Percentiles rank a stretch among this genome's conserved stretches.
phyloP scores from a whole-genome alignment of 257 asterid genomes.

The Penstemon davidsonii region DNA sequence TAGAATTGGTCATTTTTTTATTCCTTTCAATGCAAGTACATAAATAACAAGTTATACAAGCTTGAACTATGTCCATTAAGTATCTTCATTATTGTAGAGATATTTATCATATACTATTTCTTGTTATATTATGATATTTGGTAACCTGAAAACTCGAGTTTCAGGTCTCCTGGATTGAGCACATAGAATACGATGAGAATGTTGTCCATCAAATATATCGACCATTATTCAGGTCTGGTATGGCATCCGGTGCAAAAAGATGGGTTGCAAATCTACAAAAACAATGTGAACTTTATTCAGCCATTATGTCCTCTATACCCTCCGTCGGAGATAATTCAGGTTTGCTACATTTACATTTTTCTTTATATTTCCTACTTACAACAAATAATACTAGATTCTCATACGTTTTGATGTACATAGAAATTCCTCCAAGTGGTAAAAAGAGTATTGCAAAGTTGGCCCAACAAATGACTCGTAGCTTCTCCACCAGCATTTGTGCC shows the following conservation, averaged over 20 bases:
- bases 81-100: neutral
- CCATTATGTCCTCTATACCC: conserved; percentile 45
- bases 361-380: neutral
- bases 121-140: neutral
- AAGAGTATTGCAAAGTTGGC: conserved; percentile 66
- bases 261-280: conserved; percentile 71
- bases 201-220: no score
- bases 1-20: no score
- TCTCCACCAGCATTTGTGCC: conserved; percentile 65
- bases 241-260: conserved; percentile 77
- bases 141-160: conserved; percentile 10
- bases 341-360: conserved; percentile 17
- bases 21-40: no score
- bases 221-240: neutral
- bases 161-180: conserved; percentile 68
- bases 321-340: conserved; percentile 57
- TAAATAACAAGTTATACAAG: no score
- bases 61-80: no score
- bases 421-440: conserved; percentile 33
- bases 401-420: no score
- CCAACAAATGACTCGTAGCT: conserved; percentile 71
- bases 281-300: conserved; percentile 59
- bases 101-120: neutral
- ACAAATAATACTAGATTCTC: neutral
- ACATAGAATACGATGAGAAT: no score